phyloP scores from a whole-genome alignment of 78 protist genomes.

The Protostelium mycophagum region DNA sequence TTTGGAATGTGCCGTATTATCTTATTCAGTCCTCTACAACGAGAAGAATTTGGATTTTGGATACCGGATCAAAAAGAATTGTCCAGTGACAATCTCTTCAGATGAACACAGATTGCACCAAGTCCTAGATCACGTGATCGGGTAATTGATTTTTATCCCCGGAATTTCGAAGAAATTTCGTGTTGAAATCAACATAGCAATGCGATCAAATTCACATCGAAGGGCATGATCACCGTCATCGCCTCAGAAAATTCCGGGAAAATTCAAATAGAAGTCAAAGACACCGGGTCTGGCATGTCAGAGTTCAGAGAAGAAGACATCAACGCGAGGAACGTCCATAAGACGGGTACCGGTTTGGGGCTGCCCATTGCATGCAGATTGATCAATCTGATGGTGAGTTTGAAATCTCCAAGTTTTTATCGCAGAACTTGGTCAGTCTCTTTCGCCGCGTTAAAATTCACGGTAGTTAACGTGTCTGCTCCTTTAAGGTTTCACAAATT shows the following conservation, averaged over 20 bases:
- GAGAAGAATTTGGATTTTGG: background rate
- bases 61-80: background rate
- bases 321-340: background rate
- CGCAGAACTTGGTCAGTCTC: too few species aligned
- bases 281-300: background rate
- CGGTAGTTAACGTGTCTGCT: too few species aligned
- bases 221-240: background rate
- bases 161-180: background rate
- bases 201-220: background rate
- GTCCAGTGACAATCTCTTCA: background rate
- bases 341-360: background rate
- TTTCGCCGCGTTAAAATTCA: too few species aligned
- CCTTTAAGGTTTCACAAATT: too few species aligned
- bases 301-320: background rate
- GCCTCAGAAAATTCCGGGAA: background rate
- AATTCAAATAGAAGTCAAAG: background rate
- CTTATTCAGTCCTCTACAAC: background rate
- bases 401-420: too few species aligned
- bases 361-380: background rate
- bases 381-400: background rate
- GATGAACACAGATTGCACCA: background rate
- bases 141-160: background rate
- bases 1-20: background rate
- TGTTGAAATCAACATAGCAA: background rate
- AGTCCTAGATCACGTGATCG: background rate